These are phyloP conservation scores for Penicillium silybi DNA, from an alignment of 495 filamentous ascomycete species.

Conservation along the genomic window DNA sequence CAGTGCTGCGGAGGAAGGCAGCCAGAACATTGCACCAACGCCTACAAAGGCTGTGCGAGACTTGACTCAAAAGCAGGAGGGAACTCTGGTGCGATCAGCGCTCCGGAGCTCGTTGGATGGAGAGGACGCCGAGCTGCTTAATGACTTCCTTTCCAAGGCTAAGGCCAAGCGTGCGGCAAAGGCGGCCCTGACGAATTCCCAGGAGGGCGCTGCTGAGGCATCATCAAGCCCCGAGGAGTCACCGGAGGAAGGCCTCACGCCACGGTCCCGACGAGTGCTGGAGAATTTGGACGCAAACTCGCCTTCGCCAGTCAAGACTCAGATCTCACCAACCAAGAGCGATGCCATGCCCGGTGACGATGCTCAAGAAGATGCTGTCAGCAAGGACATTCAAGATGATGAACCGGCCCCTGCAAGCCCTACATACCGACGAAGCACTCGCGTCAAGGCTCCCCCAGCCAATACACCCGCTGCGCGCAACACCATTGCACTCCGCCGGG, in stretches of 20 bases:
- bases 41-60: conserved; percentile 18
- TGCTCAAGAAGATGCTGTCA: conserved; percentile 10
- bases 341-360: conserved; percentile 12
- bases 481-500: conserved; percentile 51
- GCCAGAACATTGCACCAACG: conserved; percentile 4
- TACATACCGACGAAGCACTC: conserved; percentile 41
- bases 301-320: conserved; percentile 45
- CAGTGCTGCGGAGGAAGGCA: conserved; percentile 2
- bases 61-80: conserved; percentile 32
- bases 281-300: conserved; percentile 53
- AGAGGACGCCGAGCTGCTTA: conserved; percentile 57
- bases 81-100: conserved; percentile 39
- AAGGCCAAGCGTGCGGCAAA: conserved; percentile 57
- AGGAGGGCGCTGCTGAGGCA: conserved; percentile 14
- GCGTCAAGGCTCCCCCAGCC: conserved; percentile 29
- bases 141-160: conserved; percentile 58
- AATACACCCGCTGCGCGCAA: conserved; percentile 36
- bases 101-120: conserved; percentile 44
- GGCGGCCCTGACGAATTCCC: conserved; percentile 24
- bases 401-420: conserved; percentile 26
- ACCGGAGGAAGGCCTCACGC: conserved; percentile 30
- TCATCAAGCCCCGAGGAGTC: conserved; percentile 17
- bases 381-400: conserved; percentile 19
- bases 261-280: conserved; percentile 45
- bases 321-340: conserved; percentile 28